These are phyloP conservation scores for Globisporangium nodosum DNA, from an alignment of 352 stramenopile species.

Conservation along the genomic window DNA sequence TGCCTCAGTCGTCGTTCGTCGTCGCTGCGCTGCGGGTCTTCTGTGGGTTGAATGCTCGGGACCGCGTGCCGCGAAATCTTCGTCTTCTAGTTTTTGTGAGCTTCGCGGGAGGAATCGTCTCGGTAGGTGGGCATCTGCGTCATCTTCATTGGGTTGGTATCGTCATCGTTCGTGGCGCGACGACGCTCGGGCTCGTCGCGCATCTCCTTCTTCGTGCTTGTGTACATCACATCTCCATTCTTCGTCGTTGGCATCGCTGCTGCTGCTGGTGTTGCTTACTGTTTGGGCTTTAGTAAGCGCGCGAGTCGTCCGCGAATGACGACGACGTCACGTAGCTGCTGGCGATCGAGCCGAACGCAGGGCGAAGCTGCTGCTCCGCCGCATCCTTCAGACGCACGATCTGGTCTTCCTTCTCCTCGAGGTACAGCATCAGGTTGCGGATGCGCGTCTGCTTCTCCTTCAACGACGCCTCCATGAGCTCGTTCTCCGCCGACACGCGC, in stretches of 20 bases:
- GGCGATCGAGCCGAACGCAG: not conserved
- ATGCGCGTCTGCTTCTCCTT: constrained; percentile 61
- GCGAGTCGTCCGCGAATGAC: not conserved
- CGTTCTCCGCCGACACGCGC: constrained; percentile 54
- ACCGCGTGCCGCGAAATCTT: constrained; percentile 4
- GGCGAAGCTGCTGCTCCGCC: constrained; percentile 9
- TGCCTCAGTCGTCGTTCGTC: not conserved
- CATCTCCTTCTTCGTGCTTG: not conserved
- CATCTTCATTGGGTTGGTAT: constrained; percentile 1
- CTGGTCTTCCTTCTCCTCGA: constrained; percentile 65
- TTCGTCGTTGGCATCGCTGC: not conserved
- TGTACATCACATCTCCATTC: not conserved
- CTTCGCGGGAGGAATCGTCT: constrained; percentile 5
- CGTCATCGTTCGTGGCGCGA: constrained; percentile 1
- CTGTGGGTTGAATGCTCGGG: constrained; percentile 11
- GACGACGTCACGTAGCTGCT: not conserved
- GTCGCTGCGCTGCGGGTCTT: not conserved
- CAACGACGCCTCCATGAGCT: constrained; percentile 34
- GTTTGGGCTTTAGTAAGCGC: not conserved
- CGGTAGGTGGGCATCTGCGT: constrained; percentile 6
- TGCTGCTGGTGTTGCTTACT: not conserved
- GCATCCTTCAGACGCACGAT: constrained; percentile 52
- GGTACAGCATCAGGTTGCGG: constrained; percentile 40
- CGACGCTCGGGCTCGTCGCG: not conserved
- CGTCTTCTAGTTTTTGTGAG: constrained; percentile 22